These are phyloP conservation scores for Inonotus hispidus DNA, from an alignment of 1,284 basidiomycete species.

Conservation along the genomic window DNA sequence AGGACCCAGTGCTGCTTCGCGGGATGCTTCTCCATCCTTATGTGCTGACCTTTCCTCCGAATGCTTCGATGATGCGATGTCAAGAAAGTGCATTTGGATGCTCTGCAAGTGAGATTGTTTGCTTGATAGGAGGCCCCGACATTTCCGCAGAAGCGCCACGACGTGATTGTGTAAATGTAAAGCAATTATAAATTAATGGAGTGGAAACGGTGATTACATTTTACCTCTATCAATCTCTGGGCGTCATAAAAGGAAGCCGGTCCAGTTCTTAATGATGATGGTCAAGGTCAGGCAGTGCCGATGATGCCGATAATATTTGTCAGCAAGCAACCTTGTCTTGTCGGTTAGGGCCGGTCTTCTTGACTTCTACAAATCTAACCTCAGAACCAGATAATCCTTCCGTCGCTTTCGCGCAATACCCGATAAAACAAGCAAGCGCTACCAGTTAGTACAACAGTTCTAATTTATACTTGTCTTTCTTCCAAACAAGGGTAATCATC, in stretches of 20 bases:
- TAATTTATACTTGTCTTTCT: not conserved
- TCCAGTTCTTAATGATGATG: not conserved
- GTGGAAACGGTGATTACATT: not conserved
- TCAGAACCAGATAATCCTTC: not conserved
- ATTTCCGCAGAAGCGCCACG: not conserved
- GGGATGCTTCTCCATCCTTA: not conserved
- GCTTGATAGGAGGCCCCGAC: not conserved
- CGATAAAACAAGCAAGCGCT: too few relatives aligned
- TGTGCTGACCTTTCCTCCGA: slow-evolving; percentile 1
- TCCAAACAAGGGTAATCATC: not conserved
- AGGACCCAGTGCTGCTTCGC: not conserved
- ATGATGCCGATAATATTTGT: not conserved
- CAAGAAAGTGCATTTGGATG: not conserved
- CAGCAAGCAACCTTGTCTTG: not conserved
- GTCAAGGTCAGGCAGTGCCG: not conserved
- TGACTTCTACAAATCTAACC: not conserved
- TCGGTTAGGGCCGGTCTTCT: not conserved
- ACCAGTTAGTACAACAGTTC: not conserved
- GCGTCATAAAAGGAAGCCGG: not conserved
- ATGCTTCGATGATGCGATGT: not conserved
- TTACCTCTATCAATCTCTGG: not conserved
- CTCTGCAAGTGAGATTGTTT: not conserved
- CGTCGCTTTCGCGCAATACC: not conserved
- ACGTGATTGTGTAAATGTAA: too few relatives aligned
- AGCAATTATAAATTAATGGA: too few relatives aligned